phyloP scores from a whole-genome alignment of 305 asterid species.

The Solanum hybrid region DNA sequence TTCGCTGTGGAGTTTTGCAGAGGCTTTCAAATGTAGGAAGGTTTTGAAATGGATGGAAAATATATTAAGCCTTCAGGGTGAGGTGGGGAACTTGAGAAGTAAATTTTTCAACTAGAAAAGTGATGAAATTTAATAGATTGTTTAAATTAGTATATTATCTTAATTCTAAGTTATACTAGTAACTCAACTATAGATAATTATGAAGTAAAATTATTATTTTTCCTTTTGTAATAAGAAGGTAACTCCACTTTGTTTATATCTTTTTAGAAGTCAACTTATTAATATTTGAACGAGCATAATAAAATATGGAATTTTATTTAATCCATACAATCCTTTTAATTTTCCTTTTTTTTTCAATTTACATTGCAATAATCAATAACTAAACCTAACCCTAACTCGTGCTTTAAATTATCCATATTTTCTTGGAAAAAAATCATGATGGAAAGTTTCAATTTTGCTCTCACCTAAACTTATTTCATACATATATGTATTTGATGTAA shows the following conservation, averaged over 20 bases:
- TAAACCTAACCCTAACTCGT: neutral
- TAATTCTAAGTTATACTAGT: neutral
- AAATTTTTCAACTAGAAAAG: neutral
- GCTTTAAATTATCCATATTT: neutral
- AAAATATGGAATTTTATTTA: too few species aligned
- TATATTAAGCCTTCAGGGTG: neutral
- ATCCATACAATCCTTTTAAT: too few species aligned
- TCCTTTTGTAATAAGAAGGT: too few species aligned
- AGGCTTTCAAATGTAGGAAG: neutral
- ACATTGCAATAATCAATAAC: neutral
- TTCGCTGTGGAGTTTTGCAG: neutral
- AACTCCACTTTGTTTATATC: neutral
- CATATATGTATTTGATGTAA: neutral
- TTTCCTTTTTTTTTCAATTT: neutral
- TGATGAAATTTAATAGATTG: neutral
- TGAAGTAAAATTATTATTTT: neutral
- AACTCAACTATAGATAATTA: neutral
- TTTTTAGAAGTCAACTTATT: neutral
- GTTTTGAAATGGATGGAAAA: neutral
- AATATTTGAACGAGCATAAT: neutral
- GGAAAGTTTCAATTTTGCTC: too few species aligned
- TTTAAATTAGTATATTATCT: neutral
- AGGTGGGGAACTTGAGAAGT: neutral
- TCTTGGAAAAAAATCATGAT: neutral
- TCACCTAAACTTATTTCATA: neutral